Evolutionary conservation across 1,139 yeast species (phyloP), one percentile per base, ranked within the genome.

Genomic region (Yamadazyma sp.): DNA sequence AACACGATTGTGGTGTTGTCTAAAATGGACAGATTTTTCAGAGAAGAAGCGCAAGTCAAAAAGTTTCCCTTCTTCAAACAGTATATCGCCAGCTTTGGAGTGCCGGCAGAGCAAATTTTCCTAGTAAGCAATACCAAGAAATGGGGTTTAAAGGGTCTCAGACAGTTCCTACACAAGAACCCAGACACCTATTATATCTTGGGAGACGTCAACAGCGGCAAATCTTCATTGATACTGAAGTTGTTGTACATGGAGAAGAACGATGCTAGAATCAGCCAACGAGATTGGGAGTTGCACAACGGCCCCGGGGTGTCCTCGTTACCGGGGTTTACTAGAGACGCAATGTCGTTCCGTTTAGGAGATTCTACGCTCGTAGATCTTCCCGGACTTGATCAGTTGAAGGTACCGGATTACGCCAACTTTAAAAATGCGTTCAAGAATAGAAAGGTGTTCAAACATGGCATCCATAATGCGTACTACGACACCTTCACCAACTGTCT

Each of bases 141-240:
- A 27, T 83, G 89, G 91, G 74, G 77, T 34, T 51, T 76, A 4
- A 59, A 62, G 2, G 14, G 18, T 4, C 34, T 45, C 8, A 26
- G 37, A 14, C 7, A 32, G 3, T 29, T 26, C 20, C 20, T 48
- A 6, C 12, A 23, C 9, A 48, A 56, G 9, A 55, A 77, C 1
- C 53, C 62, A 6, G 68, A 67, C 17, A 70, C 60, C 24, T 50
- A 80, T 20, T 83, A 79, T 53, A 58, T 88, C 26, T 65, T 87
- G 10, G 96, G 97, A 1, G 73, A 74, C 47, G 80, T 87, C 8
- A 87, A 87, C 54, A 71, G 80, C 12, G 97, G 97, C 1, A 88
- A 88, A 56, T 80, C 94, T 1, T 70, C 84, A 1, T 55, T 88
- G 22, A 70, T 83, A 2, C 77, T 49, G 3, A 36, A 41, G 30